Conservation (phyloP, 306 rosid genomes). For the Quercus robur region DNA sequence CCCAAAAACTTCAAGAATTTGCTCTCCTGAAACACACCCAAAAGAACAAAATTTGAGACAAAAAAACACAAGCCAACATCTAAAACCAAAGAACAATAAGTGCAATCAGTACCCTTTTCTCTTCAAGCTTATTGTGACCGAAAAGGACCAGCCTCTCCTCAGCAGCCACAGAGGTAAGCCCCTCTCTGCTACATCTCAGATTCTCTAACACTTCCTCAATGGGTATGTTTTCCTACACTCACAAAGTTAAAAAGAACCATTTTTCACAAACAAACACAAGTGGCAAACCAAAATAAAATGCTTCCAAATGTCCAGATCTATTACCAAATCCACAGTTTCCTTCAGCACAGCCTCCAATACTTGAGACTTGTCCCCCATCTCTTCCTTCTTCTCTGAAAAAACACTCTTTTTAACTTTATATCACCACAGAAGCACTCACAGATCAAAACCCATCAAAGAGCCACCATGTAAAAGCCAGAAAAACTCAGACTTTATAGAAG, state of each 20-base stretch:
- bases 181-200: slow-evolving; percentile 94
- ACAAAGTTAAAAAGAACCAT: slow-evolving; percentile 15
- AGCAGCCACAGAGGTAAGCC: slow-evolving; percentile 82
- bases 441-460: slow-evolving; percentile 21
- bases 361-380: slow-evolving; percentile 75
- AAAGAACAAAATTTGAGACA: slow-evolving; percentile 18
- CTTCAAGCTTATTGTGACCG: slow-evolving; percentile 97
- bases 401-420: slow-evolving; percentile 30
- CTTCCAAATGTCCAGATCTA: slow-evolving; percentile 51
- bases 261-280: slow-evolving; percentile 12
- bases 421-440: slow-evolving; percentile 46
- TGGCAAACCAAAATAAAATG: slow-evolving; percentile 2
- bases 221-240: slow-evolving; percentile 92
- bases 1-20: slow-evolving; percentile 87
- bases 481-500: slow-evolving; percentile 6
- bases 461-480: slow-evolving; percentile 22
- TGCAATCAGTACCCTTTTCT: slow-evolving; percentile 50
- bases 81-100: background rate
- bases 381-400: slow-evolving; percentile 4
- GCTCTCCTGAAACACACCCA: slow-evolving; percentile 71
- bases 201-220: slow-evolving; percentile 94
- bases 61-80: background rate
- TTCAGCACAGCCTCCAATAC: slow-evolving; percentile 89
- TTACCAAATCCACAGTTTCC: slow-evolving; percentile 98
- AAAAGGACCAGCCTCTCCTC: slow-evolving; percentile 81